phyloP scores from a whole-genome alignment of 345 rosid genomes.

The Hibiscus tridactylites region DNA sequence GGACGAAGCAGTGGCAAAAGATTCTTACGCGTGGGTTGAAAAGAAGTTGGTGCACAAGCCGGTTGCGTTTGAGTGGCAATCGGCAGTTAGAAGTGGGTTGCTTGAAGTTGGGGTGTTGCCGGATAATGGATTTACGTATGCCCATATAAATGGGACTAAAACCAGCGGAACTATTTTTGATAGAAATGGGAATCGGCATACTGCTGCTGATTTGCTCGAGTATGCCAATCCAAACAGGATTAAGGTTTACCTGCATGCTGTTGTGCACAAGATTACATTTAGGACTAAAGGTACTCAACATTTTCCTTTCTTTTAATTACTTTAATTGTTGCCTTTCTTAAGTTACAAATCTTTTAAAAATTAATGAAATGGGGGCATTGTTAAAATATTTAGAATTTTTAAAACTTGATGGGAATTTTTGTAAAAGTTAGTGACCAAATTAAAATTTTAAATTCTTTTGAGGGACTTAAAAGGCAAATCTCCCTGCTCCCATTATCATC shows the following conservation, averaged over 20 bases:
- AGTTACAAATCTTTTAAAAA: too few species aligned
- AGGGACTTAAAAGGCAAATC: too few species aligned
- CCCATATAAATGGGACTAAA: background rate
- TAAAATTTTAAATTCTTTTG: too few species aligned
- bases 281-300: background rate
- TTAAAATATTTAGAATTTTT: too few species aligned
- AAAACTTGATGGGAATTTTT: too few species aligned
- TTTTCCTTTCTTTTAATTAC: too few species aligned
- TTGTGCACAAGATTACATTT: background rate
- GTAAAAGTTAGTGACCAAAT: too few species aligned
- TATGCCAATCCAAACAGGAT: background rate
- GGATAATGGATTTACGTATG: background rate
- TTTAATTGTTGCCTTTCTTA: too few species aligned
- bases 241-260: background rate
- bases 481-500: too few species aligned
- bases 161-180: background rate
- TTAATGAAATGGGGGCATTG: too few species aligned
- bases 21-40: background rate
- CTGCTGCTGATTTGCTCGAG: background rate
- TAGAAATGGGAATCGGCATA: background rate
- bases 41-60: background rate
- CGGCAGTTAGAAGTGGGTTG: background rate
- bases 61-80: background rate
- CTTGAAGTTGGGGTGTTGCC: background rate
- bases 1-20: background rate